Evolutionary conservation across 352 stramenopile genomes (phyloP).

Genomic region (Globisporangium paddicum): DNA sequence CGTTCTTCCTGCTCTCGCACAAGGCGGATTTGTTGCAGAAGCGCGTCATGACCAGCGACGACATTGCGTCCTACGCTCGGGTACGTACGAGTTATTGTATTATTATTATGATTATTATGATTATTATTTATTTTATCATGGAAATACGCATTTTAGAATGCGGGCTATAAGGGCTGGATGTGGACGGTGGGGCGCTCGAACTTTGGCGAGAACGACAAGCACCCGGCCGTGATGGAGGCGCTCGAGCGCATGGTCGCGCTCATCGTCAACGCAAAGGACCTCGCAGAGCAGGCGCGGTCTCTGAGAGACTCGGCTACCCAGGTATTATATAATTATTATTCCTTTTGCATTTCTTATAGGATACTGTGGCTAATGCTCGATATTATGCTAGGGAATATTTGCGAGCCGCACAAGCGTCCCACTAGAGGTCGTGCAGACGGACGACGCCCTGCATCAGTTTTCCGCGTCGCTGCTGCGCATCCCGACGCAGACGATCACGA

Average conservation of each 20-base stretch:
- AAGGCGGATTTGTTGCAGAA: conserved; percentile 84
- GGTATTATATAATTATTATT: conserved; percentile 9
- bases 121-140: background rate
- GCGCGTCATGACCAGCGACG: conserved; percentile 81
- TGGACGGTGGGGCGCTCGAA: conserved; percentile 75
- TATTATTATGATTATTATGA: too few species aligned
- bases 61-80: conserved; percentile 75
- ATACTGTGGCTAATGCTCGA: background rate
- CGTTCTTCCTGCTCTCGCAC: conserved; percentile 78
- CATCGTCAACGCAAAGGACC: conserved; percentile 35
- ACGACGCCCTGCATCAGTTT: conserved; percentile 57
- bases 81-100: too few species aligned
- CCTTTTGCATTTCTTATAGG: background rate
- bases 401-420: conserved; percentile 23
- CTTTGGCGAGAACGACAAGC: conserved; percentile 82
- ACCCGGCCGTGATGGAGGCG: conserved; percentile 64
- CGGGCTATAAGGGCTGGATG: conserved; percentile 77
- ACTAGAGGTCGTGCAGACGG: conserved; percentile 52
- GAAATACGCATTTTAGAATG: conserved; percentile 23
- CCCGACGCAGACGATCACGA: conserved; percentile 75
- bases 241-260: conserved; percentile 75
- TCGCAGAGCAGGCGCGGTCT: conserved; percentile 25
- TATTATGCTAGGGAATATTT: conserved; percentile 55
- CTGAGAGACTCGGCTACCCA: conserved; percentile 20
- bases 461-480: conserved; percentile 64